Conservation (phyloP, 2,329 filamentous ascomycete species). For the Claviceps cyperi region DNA sequence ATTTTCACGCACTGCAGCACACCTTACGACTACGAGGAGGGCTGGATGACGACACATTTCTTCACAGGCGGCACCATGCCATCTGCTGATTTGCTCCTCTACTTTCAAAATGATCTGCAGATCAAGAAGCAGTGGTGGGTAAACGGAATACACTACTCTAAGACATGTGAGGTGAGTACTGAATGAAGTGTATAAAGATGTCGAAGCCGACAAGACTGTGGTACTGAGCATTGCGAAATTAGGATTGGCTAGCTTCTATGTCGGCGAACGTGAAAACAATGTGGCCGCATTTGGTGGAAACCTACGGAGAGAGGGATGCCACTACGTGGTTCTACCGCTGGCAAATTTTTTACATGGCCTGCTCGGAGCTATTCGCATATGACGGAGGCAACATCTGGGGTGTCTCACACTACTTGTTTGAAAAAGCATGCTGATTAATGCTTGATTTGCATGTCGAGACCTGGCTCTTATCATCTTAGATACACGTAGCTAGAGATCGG, state of each 20-base stretch:
- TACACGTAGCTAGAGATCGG: neutral
- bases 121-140: slow-evolving; percentile 57
- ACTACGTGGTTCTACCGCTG: slow-evolving; percentile 53
- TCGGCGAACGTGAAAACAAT: slow-evolving; percentile 41
- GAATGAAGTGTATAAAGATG: neutral
- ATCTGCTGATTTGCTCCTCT: slow-evolving; percentile 49
- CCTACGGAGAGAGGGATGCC: slow-evolving; percentile 46
- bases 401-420: slow-evolving; percentile 51
- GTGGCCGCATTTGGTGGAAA: slow-evolving; percentile 49
- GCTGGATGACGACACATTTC: slow-evolving; percentile 63
- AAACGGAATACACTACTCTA: slow-evolving; percentile 51
- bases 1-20: slow-evolving; percentile 50
- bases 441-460: neutral
- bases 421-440: slow-evolving; percentile 31
- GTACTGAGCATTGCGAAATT: neutral
- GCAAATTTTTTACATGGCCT: slow-evolving; percentile 61
- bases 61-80: slow-evolving; percentile 64
- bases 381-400: slow-evolving; percentile 54
- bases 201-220: neutral
- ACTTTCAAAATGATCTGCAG: slow-evolving; percentile 48
- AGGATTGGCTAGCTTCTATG: slow-evolving; percentile 51
- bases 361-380: slow-evolving; percentile 53
- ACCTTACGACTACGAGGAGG: slow-evolving; percentile 56
- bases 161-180: slow-evolving; percentile 47
- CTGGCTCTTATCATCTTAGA: neutral